A percentile compares a stretch with the other conserved stretches of the same genome.
phyloP scores from a whole-genome alignment of 169 alveolate species.

The Eimeria acervulina region DNA sequence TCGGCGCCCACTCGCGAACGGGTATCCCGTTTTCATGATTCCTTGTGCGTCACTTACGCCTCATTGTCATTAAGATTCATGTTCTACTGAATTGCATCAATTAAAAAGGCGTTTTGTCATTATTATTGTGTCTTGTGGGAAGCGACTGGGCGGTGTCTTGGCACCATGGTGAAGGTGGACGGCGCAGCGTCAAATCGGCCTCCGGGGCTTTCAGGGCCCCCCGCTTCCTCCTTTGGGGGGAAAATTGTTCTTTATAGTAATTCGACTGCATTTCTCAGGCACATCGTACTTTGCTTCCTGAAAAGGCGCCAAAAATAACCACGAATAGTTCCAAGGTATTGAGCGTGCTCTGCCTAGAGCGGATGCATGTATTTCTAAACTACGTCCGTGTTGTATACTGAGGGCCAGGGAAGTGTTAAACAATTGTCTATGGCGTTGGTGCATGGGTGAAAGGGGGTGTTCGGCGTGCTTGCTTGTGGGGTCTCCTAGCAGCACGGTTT shows the following conservation, averaged over 20 bases:
- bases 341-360: neutral
- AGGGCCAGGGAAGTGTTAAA: neutral
- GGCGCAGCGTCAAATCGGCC: neutral
- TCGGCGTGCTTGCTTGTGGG: neutral
- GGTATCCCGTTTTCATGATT: neutral
- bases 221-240: neutral
- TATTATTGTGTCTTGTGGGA: neutral
- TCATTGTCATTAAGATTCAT: neutral
- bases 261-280: neutral
- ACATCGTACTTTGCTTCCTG: neutral
- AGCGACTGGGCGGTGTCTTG: slow-evolving; percentile 8
- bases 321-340: neutral
- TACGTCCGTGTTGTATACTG: neutral
- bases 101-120: neutral
- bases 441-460: neutral
- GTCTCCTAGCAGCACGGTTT: neutral
- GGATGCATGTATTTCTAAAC: neutral
- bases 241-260: neutral
- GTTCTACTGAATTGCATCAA: neutral
- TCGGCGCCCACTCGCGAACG: slow-evolving; percentile 21
- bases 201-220: slow-evolving; percentile 26
- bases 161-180: slow-evolving; percentile 21
- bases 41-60: neutral
- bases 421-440: neutral
- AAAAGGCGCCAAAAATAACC: neutral